phyloP scores from a whole-genome alignment of 2,329 filamentous ascomycete species.

The Aspergillus pseudotamarii region DNA sequence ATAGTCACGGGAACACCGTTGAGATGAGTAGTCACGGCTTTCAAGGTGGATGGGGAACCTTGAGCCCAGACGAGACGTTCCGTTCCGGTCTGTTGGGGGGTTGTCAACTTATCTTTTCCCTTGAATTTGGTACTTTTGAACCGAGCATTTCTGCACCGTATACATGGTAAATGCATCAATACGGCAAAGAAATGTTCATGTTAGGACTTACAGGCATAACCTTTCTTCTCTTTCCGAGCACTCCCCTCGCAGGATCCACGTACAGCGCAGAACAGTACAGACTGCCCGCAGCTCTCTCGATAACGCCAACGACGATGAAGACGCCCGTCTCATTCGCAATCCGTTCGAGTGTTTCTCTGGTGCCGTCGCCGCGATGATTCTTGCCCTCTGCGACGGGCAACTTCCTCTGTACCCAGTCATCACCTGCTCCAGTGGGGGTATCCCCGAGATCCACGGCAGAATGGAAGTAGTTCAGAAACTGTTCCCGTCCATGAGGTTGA shows the following conservation, averaged over 20 bases:
- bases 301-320: constrained; percentile 77
- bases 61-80: constrained; percentile 90
- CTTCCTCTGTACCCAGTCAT: constrained; percentile 69
- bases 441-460: constrained; percentile 82
- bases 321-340: constrained; percentile 77
- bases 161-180: constrained; percentile 7
- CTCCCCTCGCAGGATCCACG: constrained; percentile 72
- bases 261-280: constrained; percentile 84
- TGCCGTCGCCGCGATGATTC: constrained; percentile 69
- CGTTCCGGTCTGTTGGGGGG: constrained; percentile 62
- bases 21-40: constrained; percentile 77
- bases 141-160: neutral
- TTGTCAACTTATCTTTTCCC: neutral
- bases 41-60: constrained; percentile 75
- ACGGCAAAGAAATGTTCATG: neutral
- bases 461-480: constrained; percentile 80
- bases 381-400: constrained; percentile 56
- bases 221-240: constrained; percentile 84
- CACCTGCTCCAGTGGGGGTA: constrained; percentile 68
- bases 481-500: constrained; percentile 70
- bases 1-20: constrained; percentile 78
- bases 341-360: constrained; percentile 75
- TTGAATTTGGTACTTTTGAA: neutral
- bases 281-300: constrained; percentile 79
- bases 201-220: constrained; percentile 75